These are phyloP conservation scores for Nemania abortiva DNA, from an alignment of 2,329 filamentous ascomycete genomes.

Conservation along the genomic window DNA sequence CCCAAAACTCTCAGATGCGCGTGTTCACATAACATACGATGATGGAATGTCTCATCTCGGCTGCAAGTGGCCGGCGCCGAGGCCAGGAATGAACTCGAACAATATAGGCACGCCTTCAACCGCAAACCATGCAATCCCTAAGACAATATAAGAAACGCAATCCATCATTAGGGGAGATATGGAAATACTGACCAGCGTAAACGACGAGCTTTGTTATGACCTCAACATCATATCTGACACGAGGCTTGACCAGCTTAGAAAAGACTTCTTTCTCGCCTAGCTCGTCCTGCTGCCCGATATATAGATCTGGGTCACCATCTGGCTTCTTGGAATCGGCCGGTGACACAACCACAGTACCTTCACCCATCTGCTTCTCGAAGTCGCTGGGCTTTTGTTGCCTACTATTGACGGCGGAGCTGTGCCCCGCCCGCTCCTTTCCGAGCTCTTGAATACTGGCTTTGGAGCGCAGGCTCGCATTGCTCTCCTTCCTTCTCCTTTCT, in stretches of 20 bases:
- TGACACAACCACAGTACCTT: constrained; percentile 63
- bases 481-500: constrained; percentile 71
- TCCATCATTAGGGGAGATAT: neutral
- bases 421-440: constrained; percentile 49
- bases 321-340: constrained; percentile 50
- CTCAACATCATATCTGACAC: constrained; percentile 97
- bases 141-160: constrained; percentile 17
- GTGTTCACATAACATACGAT: constrained; percentile 30
- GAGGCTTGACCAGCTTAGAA: constrained; percentile 82
- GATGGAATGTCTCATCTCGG: constrained; percentile 39
- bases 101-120: constrained; percentile 60
- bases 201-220: constrained; percentile 97
- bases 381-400: constrained; percentile 59
- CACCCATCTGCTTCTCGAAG: constrained; percentile 81
- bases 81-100: constrained; percentile 56
- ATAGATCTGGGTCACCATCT: constrained; percentile 55
- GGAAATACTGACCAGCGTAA: constrained; percentile 78
- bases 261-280: constrained; percentile 84
- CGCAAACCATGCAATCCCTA: constrained; percentile 52
- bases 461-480: constrained; percentile 61
- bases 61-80: constrained; percentile 51
- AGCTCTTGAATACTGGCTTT: constrained; percentile 60
- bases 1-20: constrained; percentile 29
- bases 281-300: constrained; percentile 61
- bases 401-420: constrained; percentile 45